Percentiles rank a stretch among this genome's conserved stretches.
Evolutionary conservation across 306 rosid species (phyloP).

Genomic region (Vicia faba): DNA sequence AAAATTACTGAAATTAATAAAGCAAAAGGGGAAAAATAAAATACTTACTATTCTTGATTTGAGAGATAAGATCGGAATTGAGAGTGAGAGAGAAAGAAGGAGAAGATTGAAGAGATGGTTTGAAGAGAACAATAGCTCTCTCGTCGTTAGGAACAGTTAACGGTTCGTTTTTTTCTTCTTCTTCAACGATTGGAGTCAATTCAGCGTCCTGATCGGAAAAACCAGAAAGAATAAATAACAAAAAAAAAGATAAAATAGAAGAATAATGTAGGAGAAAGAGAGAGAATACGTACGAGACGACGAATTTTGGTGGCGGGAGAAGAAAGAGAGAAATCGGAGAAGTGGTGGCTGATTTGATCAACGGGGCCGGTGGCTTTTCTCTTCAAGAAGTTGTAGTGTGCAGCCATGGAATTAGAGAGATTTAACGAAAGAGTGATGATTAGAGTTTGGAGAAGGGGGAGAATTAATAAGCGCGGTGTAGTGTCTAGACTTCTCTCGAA

Average conservation of each 20-base stretch:
- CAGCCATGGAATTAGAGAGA: not conserved
- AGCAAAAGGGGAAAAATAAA: not conserved
- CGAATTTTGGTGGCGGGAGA: conserved; percentile 92
- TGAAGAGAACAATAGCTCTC: conserved; percentile 78
- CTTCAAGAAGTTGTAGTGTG: conserved; percentile 43
- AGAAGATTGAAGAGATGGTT: conserved; percentile 43
- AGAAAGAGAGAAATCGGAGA: conserved; percentile 75
- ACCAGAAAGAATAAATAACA: not conserved
- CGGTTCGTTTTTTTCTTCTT: conserved; percentile 42
- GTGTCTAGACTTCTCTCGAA: conserved; percentile 41
- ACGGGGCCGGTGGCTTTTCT: conserved; percentile 49
- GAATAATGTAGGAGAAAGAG: not conserved
- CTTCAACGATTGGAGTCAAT: conserved; percentile 61
- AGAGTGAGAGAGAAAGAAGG: conserved; percentile 55
- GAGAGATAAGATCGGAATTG: conserved; percentile 51
- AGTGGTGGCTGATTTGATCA: conserved; percentile 53
- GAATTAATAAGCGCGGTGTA: not conserved
- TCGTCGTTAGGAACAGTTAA: conserved; percentile 38
- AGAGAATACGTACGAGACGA: conserved; percentile 55
- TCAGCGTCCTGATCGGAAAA: conserved; percentile 53
- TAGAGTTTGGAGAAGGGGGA: not conserved
- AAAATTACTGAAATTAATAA: not conserved
- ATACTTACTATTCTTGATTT: conserved; percentile 49
- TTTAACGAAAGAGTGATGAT: not conserved
- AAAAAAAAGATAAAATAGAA: not conserved